These are phyloP conservation scores for Elsinoe perseae DNA, from an alignment of 2,329 filamentous ascomycete genomes.

Conservation along the genomic window DNA sequence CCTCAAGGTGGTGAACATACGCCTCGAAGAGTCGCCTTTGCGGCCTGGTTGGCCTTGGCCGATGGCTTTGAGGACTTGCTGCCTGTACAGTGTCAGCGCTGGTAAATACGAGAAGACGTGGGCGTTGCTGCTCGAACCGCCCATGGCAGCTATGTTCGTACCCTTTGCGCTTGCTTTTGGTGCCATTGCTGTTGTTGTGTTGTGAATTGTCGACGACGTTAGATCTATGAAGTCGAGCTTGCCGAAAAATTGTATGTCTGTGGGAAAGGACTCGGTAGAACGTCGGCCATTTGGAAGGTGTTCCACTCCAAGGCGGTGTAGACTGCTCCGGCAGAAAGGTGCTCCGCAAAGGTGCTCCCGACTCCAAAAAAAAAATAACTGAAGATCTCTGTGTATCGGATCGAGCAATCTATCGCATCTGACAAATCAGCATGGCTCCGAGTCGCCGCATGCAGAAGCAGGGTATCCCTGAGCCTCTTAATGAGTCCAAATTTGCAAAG, in stretches of 20 bases:
- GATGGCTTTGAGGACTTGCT: constrained; percentile 47
- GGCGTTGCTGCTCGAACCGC: neutral
- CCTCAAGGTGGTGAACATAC: constrained; percentile 56
- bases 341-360: neutral
- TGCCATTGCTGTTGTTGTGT: constrained; percentile 12
- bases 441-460: constrained; percentile 95
- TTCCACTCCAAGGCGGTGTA: too few relatives aligned
- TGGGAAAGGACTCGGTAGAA: too few relatives aligned
- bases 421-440: constrained; percentile 62
- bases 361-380: too few relatives aligned
- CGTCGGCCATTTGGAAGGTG: too few relatives aligned
- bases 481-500: constrained; percentile 65
- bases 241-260: neutral
- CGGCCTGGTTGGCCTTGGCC: constrained; percentile 78
- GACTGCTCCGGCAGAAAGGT: neutral
- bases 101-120: neutral
- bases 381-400: too few relatives aligned
- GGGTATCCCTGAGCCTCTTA: constrained; percentile 73
- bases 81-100: neutral
- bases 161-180: constrained; percentile 15
- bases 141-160: neutral
- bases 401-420: neutral
- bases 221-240: neutral
- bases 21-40: constrained; percentile 93
- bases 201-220: neutral